These are phyloP conservation scores for Termitomyces titanicus DNA, from an alignment of 768 basidiomycete species.

Conservation along the genomic window DNA sequence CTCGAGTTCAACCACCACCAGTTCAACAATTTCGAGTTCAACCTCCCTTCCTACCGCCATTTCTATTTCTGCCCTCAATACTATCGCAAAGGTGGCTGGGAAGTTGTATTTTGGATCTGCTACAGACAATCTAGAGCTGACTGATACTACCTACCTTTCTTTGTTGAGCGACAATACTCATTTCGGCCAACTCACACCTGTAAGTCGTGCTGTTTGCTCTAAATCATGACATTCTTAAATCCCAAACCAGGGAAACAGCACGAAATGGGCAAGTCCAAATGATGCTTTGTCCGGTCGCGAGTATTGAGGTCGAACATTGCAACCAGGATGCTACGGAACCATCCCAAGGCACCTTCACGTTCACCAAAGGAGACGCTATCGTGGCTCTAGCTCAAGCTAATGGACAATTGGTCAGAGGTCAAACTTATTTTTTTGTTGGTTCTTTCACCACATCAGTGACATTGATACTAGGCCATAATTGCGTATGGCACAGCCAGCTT, in stretches of 20 bases:
- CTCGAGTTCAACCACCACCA: conserved; percentile 8
- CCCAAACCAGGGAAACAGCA: conserved; percentile 34
- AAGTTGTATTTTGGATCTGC: conserved; percentile 49
- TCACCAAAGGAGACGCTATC: conserved; percentile 39
- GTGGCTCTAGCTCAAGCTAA: conserved; percentile 41
- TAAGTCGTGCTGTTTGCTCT: conserved; percentile 7
- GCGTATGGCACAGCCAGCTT: conserved; percentile 51
- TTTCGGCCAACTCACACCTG: conserved; percentile 47
- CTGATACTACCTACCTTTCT: conserved; percentile 36
- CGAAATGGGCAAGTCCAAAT: conserved; percentile 47
- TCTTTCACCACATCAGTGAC: background rate
- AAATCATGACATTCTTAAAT: background rate
- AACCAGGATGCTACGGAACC: conserved; percentile 53
- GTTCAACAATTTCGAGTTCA: conserved; percentile 1
- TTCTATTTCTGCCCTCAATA: conserved; percentile 31
- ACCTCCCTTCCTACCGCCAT: conserved; percentile 35
- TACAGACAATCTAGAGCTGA: conserved; percentile 44
- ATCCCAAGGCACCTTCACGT: conserved; percentile 42
- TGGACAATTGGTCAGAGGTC: conserved; percentile 44
- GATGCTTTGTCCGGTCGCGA: background rate
- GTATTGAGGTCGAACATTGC: background rate
- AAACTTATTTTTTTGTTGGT: background rate
- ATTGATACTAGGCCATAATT: conserved; percentile 34
- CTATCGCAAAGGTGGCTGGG: conserved; percentile 39
- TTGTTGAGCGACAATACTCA: conserved; percentile 33